Evolutionary conservation across 2,329 filamentous ascomycete genomes (phyloP).

Genomic region (Ascocoryne sarcoides): DNA sequence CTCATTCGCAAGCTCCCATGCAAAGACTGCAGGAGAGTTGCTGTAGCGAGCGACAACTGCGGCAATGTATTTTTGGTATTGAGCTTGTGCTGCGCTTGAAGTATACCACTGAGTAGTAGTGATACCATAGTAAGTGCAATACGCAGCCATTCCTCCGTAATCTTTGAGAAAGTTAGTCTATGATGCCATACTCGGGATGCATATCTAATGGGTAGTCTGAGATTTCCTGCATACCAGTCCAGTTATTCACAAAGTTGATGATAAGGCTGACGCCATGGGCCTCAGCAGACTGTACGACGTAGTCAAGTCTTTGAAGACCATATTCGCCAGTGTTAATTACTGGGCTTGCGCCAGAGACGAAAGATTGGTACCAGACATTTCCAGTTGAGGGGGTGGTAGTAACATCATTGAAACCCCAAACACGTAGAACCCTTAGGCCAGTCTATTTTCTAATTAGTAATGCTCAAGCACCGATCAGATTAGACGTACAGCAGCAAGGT

Average conservation of each 20-base stretch:
- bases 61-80: conserved; percentile 52
- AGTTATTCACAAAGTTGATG: conserved; percentile 61
- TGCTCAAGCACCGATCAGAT: neutral
- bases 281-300: conserved; percentile 52
- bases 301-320: conserved; percentile 56
- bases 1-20: conserved; percentile 62
- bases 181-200: no score
- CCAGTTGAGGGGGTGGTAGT: conserved; percentile 31
- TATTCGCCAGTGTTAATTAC: conserved; percentile 56
- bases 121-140: conserved; percentile 46
- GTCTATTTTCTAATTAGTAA: conserved; percentile 24
- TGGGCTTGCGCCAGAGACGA: conserved; percentile 36
- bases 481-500: conserved; percentile 32
- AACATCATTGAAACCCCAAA: conserved; percentile 58
- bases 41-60: conserved; percentile 50
- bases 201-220: no score
- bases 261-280: conserved; percentile 53
- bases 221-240: no score
- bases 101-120: conserved; percentile 47
- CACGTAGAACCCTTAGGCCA: conserved; percentile 49
- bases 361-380: conserved; percentile 35
- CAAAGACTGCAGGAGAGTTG: conserved; percentile 50
- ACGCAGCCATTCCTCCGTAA: conserved; percentile 55
- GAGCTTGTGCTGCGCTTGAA: conserved; percentile 40
- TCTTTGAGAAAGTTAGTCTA: conserved; percentile 32